phyloP scores from a whole-genome alignment of 805 yeast species.

The Lachancea fermentati region DNA sequence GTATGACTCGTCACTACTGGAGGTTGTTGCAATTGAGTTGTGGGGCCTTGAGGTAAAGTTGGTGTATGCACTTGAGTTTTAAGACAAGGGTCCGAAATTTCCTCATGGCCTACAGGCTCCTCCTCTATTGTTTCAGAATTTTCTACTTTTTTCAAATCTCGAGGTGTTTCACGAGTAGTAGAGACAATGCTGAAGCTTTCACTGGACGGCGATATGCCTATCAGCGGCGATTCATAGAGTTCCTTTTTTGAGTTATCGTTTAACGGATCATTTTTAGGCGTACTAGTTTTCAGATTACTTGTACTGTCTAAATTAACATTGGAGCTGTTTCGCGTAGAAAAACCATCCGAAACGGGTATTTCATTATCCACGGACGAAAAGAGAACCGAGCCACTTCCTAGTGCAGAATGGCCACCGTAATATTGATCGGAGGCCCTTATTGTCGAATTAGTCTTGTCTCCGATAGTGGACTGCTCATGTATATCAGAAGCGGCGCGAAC shows the following conservation, averaged over 20 bases:
- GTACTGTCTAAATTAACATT: slow-evolving; percentile 3
- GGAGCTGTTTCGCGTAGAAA: slow-evolving; percentile 5
- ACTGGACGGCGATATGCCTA: slow-evolving; percentile 7
- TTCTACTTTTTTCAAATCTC: not conserved
- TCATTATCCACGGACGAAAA: slow-evolving; percentile 5
- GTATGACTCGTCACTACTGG: not conserved
- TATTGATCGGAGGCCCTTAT: slow-evolving; percentile 18
- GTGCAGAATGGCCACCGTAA: slow-evolving; percentile 6
- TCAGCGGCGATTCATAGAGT: slow-evolving; percentile 15
- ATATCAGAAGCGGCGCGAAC: slow-evolving; percentile 2
- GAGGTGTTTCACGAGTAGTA: not conserved
- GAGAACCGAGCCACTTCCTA: slow-evolving; percentile 5
- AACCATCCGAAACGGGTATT: slow-evolving; percentile 4
- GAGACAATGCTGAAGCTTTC: slow-evolving; percentile 9
- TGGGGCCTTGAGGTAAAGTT: slow-evolving; percentile 1
- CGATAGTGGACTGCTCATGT: slow-evolving; percentile 15
- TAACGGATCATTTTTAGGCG: slow-evolving; percentile 6
- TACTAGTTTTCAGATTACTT: slow-evolving; percentile 5
- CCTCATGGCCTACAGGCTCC: not conserved
- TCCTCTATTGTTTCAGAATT: not conserved
- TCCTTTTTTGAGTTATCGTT: slow-evolving; percentile 7
- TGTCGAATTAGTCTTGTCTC: slow-evolving; percentile 25
- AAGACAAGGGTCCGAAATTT: not conserved
- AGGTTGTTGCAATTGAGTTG: slow-evolving; percentile 1
- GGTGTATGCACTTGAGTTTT: slow-evolving; percentile 1